Evolutionary conservation across 2,329 filamentous ascomycete species (phyloP).

Genomic region (Phyllosticta citrichinensis): DNA sequence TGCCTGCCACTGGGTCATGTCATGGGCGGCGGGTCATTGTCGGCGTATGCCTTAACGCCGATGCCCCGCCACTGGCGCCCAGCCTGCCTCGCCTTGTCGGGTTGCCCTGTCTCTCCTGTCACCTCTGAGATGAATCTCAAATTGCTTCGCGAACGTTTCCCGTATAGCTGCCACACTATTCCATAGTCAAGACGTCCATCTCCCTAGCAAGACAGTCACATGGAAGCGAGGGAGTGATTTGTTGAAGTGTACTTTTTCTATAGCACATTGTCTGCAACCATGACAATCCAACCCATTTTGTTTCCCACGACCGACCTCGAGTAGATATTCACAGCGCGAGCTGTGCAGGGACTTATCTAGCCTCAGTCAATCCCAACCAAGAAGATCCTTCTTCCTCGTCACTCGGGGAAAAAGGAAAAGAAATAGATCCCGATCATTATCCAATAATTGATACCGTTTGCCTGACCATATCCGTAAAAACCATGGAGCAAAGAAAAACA

Average conservation of each 20-base stretch:
- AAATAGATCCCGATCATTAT: background rate
- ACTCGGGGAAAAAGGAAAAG: background rate
- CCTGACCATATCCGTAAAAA: background rate
- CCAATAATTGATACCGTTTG: background rate
- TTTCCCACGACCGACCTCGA: background rate
- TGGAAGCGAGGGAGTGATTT: background rate
- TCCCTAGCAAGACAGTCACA: background rate
- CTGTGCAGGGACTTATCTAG: background rate
- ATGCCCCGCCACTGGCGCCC: background rate
- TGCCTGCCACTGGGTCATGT: background rate
- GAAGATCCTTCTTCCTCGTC: background rate
- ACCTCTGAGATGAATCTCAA: background rate
- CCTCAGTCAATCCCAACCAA: background rate
- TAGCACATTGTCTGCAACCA: background rate
- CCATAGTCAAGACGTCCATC: background rate
- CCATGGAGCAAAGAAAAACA: background rate
- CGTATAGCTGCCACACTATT: background rate
- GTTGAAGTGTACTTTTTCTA: background rate
- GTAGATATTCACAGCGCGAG: background rate
- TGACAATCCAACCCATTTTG: background rate
- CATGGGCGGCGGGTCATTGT: background rate
- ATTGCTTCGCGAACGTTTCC: background rate
- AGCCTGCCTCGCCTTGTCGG: background rate
- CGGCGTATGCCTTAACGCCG: background rate
- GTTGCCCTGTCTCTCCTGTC: too few species aligned